A percentile compares a stretch with the other conserved stretches of the same genome.
Conservation (phyloP, 352 stramenopile species). For the Pythium volutum region DNA sequence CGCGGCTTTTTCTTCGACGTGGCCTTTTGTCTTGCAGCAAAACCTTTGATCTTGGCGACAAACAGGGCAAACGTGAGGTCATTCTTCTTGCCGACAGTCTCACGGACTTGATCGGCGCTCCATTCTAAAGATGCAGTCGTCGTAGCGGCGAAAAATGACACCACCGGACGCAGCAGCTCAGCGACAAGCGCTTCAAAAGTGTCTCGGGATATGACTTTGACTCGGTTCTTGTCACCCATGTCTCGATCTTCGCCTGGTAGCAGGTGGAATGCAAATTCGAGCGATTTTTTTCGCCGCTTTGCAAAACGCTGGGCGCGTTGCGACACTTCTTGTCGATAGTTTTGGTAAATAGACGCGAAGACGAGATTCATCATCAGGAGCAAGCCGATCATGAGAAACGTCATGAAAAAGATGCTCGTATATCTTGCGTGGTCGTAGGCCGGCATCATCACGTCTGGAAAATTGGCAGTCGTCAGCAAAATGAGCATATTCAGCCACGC, state of each 20-base stretch:
- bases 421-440: conserved; percentile 45
- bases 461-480: conserved; percentile 78
- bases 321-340: conserved; percentile 49
- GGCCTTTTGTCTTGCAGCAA: conserved; percentile 22
- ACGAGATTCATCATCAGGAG: conserved; percentile 84
- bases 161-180: conserved; percentile 18
- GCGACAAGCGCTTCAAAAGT: conserved; percentile 19
- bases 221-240: background rate
- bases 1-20: conserved; percentile 8
- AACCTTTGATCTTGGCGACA: conserved; percentile 20
- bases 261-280: conserved; percentile 49
- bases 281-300: conserved; percentile 37
- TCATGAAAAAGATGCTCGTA: conserved; percentile 64
- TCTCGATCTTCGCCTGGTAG: conserved; percentile 25
- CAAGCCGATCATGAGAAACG: conserved; percentile 62
- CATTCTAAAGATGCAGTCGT: background rate
- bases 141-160: conserved; percentile 19
- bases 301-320: conserved; percentile 30
- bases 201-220: conserved; percentile 19
- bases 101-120: background rate
- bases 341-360: conserved; percentile 69
- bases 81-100: background rate
- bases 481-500: conserved; percentile 60
- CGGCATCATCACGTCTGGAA: conserved; percentile 80
- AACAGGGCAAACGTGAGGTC: conserved; percentile 20